Conservation (phyloP, 1,284 basidiomycete genomes). For the Fistulinella staudtii region DNA sequence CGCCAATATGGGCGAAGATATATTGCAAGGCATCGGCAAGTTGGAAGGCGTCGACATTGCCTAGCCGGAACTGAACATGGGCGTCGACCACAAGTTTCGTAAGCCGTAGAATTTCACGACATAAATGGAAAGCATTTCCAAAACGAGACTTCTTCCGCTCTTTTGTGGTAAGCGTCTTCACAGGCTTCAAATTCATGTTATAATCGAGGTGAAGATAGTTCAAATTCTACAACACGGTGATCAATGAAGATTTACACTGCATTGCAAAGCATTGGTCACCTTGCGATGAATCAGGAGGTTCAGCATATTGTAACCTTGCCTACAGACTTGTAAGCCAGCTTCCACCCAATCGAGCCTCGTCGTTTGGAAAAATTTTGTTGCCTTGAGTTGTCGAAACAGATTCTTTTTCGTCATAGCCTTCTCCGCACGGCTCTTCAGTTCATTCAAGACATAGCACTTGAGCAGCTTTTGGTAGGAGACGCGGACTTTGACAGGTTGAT, state of each 20-base stretch:
- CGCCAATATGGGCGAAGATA: constrained; percentile 96
- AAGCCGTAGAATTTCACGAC: constrained; percentile 94
- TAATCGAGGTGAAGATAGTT: constrained; percentile 94
- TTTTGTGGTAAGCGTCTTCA: constrained; percentile 99
- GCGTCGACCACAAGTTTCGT: constrained; percentile 99
- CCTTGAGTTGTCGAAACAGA: constrained; percentile 92
- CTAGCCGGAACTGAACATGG: constrained; percentile 97
- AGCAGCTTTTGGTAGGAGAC: constrained; percentile 99
- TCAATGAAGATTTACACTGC: background rate
- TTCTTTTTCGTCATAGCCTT: constrained; percentile 99
- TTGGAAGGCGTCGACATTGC: constrained; percentile 99
- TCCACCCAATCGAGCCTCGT: constrained; percentile 99
- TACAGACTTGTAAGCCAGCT: constrained; percentile 95
- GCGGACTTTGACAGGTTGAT: constrained; percentile 95
- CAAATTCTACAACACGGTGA: constrained; percentile 60
- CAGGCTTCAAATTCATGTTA: constrained; percentile 95
- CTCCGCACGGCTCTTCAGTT: constrained; percentile 83
- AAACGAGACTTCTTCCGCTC: constrained; percentile 99
- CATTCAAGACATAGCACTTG: constrained; percentile 95
- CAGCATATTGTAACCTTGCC: constrained; percentile 99
- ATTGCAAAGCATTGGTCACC: constrained; percentile 32
- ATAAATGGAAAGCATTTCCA: constrained; percentile 98
- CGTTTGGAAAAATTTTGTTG: constrained; percentile 99
- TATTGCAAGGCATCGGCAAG: constrained; percentile 98
- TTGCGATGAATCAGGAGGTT: constrained; percentile 99